Evolutionary conservation across 768 basidiomycete genomes (phyloP).

Genomic region (Boletus huronensis): DNA sequence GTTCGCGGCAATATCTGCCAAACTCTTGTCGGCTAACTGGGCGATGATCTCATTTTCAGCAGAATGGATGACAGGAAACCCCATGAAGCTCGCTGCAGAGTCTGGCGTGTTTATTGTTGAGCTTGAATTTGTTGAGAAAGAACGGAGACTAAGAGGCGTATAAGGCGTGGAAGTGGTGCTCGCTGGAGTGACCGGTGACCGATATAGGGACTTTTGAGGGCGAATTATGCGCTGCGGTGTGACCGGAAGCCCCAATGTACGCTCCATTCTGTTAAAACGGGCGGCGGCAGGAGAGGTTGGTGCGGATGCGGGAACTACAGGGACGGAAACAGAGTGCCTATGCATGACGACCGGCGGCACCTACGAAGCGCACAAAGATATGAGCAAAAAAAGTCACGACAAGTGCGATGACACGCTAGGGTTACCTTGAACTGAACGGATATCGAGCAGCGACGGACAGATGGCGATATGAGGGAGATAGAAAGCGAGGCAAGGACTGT

Average conservation of each 20-base stretch:
- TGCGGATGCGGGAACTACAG: constrained; percentile 38
- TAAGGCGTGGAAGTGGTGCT: constrained; percentile 54
- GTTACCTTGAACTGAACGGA: constrained; percentile 23
- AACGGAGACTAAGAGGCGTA: constrained; percentile 67
- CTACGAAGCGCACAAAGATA: constrained; percentile 2
- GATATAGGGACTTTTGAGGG: constrained; percentile 41
- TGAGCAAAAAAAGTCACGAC: constrained; percentile 9
- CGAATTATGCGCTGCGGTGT: constrained; percentile 64
- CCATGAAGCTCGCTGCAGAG: constrained; percentile 37
- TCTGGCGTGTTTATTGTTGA: constrained; percentile 57
- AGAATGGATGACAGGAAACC: constrained; percentile 40
- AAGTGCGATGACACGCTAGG: neutral
- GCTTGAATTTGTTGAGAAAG: constrained; percentile 51
- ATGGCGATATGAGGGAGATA: constrained; percentile 29
- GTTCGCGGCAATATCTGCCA: constrained; percentile 60
- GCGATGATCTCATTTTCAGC: constrained; percentile 37
- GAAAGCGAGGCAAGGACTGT: constrained; percentile 14
- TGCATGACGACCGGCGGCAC: constrained; percentile 25
- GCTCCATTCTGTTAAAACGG: constrained; percentile 34
- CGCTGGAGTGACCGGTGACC: constrained; percentile 60
- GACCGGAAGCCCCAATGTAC: constrained; percentile 41
- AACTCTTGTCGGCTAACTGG: constrained; percentile 41
- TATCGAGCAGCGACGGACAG: constrained; percentile 10
- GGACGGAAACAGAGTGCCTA: constrained; percentile 30
- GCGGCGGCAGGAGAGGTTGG: constrained; percentile 41